Evolutionary conservation across 192 early-diverging fungal species (phyloP).

Genomic region (Backusella westeae): DNA sequence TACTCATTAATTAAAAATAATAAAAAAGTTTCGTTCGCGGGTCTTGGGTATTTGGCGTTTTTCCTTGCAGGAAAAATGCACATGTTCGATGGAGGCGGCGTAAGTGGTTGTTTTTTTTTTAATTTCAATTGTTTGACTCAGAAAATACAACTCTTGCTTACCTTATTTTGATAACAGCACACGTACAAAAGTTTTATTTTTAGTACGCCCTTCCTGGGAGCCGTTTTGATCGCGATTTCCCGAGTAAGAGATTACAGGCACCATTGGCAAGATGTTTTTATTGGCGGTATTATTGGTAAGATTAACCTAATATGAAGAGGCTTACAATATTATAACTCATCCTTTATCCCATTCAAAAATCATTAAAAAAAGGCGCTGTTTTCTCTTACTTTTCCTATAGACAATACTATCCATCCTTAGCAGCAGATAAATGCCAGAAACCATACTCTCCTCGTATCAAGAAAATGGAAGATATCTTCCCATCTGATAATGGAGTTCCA

Average conservation of each 20-base stretch:
- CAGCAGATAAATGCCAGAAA: not conserved
- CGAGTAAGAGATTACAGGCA: conserved; percentile 77
- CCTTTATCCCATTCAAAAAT: not conserved
- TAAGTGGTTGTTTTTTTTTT: conserved; percentile 8
- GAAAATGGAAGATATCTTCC: not conserved
- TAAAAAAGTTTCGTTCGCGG: conserved; percentile 62
- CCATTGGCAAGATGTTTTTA: conserved; percentile 76
- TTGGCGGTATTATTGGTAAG: conserved; percentile 59
- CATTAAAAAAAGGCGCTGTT: conserved; percentile 42
- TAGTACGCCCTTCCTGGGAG: conserved; percentile 53
- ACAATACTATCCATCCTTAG: conserved; percentile 62
- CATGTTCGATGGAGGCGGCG: conserved; percentile 62
- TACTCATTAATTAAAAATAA: not conserved
- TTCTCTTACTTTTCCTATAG: conserved; percentile 65
- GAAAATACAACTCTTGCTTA: not conserved
- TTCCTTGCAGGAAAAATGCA: conserved; percentile 74
- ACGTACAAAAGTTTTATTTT: conserved; percentile 68
- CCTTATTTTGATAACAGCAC: conserved; percentile 29
- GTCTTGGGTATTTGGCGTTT: conserved; percentile 64
- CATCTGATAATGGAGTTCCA: not conserved
- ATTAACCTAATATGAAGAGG: not conserved
- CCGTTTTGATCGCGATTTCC: conserved; percentile 60
- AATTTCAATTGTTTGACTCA: not conserved
- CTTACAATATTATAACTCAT: no score
- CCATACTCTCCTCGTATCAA: conserved; percentile 14